phyloP scores from a whole-genome alignment of 176 grass and related monocot species.

The Lolium multiflorum region DNA sequence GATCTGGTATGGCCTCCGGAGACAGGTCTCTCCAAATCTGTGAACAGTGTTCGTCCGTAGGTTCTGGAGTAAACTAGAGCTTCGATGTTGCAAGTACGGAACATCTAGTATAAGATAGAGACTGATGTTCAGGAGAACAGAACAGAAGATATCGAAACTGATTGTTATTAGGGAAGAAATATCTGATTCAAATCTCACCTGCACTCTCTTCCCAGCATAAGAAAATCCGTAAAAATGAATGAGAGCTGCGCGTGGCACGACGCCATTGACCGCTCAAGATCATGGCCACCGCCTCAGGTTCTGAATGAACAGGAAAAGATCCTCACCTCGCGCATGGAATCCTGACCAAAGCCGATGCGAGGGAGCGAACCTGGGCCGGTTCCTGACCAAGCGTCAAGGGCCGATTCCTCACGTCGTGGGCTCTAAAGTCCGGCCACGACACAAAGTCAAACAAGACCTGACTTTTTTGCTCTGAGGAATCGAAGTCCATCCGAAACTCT shows the following conservation, averaged over 20 bases:
- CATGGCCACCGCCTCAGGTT: neutral
- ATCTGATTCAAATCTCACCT: neutral
- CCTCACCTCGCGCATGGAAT: neutral
- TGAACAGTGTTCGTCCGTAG: neutral
- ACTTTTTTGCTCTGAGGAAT: no score
- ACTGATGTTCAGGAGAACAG: no score
- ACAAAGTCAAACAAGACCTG: constrained; percentile 1
- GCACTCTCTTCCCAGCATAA: neutral
- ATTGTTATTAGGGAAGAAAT: no score
- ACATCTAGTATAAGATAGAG: no score
- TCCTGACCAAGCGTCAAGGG: neutral
- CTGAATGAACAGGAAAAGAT: neutral
- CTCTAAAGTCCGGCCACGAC: neutral
- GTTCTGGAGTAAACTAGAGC: neutral
- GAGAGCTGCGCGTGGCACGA: neutral
- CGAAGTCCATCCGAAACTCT: neutral
- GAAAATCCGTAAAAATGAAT: neutral
- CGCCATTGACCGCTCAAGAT: neutral
- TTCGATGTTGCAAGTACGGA: no score
- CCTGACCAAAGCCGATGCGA: neutral
- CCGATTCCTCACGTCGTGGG: neutral
- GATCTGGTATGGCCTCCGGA: neutral
- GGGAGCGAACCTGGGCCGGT: neutral
- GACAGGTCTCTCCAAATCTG: neutral
- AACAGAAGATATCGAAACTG: no score